Base-by-base conservation (phyloP, 805 yeast species). In the Kodamaea laetipori region DNA sequence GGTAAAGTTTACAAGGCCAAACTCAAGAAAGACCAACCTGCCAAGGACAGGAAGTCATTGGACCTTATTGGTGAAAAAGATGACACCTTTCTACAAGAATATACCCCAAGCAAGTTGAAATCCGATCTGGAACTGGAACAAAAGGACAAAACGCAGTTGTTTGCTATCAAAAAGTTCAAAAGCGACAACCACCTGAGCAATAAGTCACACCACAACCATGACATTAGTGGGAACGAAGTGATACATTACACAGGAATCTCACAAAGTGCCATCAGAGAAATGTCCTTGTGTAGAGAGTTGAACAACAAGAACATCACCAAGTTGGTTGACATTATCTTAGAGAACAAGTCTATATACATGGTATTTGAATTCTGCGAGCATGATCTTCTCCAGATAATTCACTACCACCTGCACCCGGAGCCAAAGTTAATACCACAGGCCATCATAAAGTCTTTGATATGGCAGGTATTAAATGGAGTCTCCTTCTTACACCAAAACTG, bases 361-460 rank as follows among this genome's bases (percentile, higher is more conserved):
- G 88, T 94, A 28, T 90, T 89, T 61, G 99, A 92, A 60, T 94
- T 81, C 63, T 96, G 97, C 33, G 99, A 94, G 63, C 96, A 94
- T 64, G 99, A 94, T 66, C 67, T 94, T 46, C 68, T 94, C 48
- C 99, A 94, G 63, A 88, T 94, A 40, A 90, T 94, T 47, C 99
- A 94, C 64, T 86, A 77, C 61, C 99, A 94, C 61, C 84, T 95
- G 15, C 97, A 90, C 58, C 95, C 96, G 0, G 95, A 88, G 40
- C 71, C 82, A 25, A 78, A 80, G 50, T 80, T 84, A 9, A 86
- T 94, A 6, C 95, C 96, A 0, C 86, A 84, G 46, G 65, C 77
- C 35, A 85, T 90, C 37, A 71, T 90, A 17, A 89, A 90, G 57
- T 85, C 95, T 1, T 83, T 90, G 19, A 76, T 89, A 63, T 90